phyloP scores from a whole-genome alignment of 257 asterid species.

The Solanum chiquidenum region DNA sequence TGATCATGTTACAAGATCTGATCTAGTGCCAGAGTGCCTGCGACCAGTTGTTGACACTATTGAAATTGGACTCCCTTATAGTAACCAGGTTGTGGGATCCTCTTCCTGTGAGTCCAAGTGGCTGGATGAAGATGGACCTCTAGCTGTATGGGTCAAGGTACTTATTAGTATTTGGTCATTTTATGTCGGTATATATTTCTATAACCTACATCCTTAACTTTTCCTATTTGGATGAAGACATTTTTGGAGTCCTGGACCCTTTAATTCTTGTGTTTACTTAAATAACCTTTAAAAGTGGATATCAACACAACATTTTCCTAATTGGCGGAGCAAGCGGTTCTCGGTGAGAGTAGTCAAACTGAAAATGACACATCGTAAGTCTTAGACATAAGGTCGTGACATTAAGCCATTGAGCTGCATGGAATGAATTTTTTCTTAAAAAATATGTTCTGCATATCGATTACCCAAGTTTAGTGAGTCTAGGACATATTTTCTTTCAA shows the following conservation, averaged over 20 bases:
- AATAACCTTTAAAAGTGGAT: neutral
- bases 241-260: neutral
- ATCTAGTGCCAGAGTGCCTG: conserved; percentile 17
- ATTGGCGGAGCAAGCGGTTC: neutral
- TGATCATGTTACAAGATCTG: conserved; percentile 36
- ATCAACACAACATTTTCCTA: neutral
- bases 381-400: neutral
- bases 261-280: neutral
- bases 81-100: conserved; percentile 31
- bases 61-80: conserved; percentile 29
- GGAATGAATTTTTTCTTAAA: neutral
- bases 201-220: neutral
- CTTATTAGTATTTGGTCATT: conserved; percentile 3
- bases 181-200: neutral
- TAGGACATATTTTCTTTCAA: neutral
- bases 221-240: neutral
- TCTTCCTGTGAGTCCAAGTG: conserved; percentile 29
- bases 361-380: neutral
- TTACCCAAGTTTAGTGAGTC: neutral
- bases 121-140: conserved; percentile 60
- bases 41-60: conserved; percentile 18
- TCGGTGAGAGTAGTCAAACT: neutral
- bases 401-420: neutral
- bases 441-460: neutral
- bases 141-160: conserved; percentile 99